Evolutionary conservation across 2,329 filamentous ascomycete genomes (phyloP).

Genomic region (Stachybotrys chartarum): DNA sequence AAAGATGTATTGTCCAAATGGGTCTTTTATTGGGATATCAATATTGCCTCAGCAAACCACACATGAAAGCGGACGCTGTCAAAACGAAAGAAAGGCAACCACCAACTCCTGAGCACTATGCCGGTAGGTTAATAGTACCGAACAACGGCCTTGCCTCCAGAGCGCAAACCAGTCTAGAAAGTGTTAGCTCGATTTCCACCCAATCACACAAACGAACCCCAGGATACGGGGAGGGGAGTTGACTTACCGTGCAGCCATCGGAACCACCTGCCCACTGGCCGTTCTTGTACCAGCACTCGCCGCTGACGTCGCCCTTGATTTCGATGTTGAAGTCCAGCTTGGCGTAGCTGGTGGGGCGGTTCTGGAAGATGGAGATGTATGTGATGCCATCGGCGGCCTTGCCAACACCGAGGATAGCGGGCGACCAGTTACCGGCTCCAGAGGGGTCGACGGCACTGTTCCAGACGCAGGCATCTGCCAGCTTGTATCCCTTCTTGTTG

Average conservation of each 20-base stretch:
- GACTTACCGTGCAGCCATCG: conserved; percentile 75
- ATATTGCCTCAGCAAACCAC: not conserved
- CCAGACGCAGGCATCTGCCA: conserved; percentile 73
- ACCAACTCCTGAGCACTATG: not conserved
- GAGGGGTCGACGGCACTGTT: conserved; percentile 37
- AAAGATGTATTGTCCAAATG: not conserved
- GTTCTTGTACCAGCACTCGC: conserved; percentile 57
- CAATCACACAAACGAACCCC: not conserved
- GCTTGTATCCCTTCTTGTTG: conserved; percentile 67
- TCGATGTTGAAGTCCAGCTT: conserved; percentile 72
- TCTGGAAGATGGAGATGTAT: conserved; percentile 80
- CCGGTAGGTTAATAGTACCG: conserved; percentile 29
- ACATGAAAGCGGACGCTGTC: not conserved
- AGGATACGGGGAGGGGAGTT: not conserved
- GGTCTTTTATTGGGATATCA: not conserved
- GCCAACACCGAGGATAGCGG: conserved; percentile 78
- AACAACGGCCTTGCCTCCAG: conserved; percentile 34
- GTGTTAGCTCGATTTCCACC: conserved; percentile 8
- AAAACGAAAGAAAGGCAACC: not conserved
- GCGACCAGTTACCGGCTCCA: conserved; percentile 75
- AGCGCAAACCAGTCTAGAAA: conserved; percentile 33
- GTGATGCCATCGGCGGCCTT: conserved; percentile 56
- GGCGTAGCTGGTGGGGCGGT: conserved; percentile 65
- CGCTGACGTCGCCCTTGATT: conserved; percentile 57
- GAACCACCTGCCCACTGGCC: conserved; percentile 52